Conservation (phyloP, 202 grass and related monocot species). For the Miscanthus sacchariflorus region DNA sequence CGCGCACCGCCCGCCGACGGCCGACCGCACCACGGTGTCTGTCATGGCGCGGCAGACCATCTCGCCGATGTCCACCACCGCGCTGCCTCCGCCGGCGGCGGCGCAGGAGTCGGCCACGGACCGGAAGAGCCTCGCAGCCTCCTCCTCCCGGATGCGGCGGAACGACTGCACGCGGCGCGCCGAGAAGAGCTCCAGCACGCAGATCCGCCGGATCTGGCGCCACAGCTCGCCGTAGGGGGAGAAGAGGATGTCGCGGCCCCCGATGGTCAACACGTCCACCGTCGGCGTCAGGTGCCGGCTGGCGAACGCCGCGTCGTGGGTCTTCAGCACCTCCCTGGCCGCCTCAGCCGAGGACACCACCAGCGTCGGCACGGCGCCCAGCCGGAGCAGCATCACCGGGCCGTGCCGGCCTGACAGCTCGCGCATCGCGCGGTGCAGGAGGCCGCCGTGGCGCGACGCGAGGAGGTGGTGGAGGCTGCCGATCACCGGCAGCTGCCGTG, state of each 20-base stretch:
- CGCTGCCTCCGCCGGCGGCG: neutral
- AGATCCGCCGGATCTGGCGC: conserved; percentile 31
- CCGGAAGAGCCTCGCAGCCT: conserved; percentile 32
- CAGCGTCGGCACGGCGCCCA: conserved; percentile 13
- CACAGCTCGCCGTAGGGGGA: no score
- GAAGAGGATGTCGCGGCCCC: conserved; percentile 45
- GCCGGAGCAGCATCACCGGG: conserved; percentile 2
- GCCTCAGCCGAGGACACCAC: conserved; percentile 26
- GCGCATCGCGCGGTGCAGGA: neutral
- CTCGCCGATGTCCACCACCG: conserved; percentile 39
- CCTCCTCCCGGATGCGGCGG: conserved; percentile 32
- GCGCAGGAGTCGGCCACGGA: conserved; percentile 7
- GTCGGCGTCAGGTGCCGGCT: conserved; percentile 42
- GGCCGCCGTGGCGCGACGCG: neutral
- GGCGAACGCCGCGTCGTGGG: conserved; percentile 43
- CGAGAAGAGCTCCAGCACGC: conserved; percentile 40
- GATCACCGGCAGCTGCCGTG: no score
- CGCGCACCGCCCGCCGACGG: conserved; percentile 39
- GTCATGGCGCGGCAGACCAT: conserved; percentile 36
- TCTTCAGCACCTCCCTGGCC: conserved; percentile 9
- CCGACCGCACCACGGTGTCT: conserved; percentile 44
- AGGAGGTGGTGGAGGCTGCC: neutral
- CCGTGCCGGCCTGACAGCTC: neutral
- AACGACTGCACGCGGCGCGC: conserved; percentile 33
- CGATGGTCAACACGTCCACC: conserved; percentile 9